These are phyloP conservation scores for Termitomyces sp. DNA, from an alignment of 768 basidiomycete species.

Conservation along the genomic window DNA sequence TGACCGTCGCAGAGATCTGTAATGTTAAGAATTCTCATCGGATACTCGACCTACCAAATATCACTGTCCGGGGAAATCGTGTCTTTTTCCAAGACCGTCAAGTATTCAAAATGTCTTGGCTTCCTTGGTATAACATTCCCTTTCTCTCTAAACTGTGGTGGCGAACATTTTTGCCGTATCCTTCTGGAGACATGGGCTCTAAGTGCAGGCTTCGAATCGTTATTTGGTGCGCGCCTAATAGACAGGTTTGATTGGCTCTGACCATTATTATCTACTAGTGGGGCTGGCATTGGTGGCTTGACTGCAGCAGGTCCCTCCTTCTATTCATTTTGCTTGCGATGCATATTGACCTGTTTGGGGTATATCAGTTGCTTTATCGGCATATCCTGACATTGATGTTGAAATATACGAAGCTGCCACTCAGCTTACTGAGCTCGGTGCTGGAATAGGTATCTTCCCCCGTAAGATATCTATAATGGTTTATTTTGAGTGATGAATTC, in stretches of 20 bases:
- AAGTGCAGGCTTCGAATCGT: slow-evolving; percentile 40
- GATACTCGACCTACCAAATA: slow-evolving; percentile 20
- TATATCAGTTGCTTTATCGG: slow-evolving; percentile 33
- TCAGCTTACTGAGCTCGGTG: slow-evolving; percentile 50
- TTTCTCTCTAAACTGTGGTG: slow-evolving; percentile 9
- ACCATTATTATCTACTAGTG: slow-evolving; percentile 29
- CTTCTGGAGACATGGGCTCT: slow-evolving; percentile 19
- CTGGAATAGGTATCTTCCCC: slow-evolving; percentile 52
- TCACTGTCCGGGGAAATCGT: slow-evolving; percentile 42
- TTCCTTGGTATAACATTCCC: slow-evolving; percentile 13
- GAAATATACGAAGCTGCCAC: slow-evolving; percentile 50
- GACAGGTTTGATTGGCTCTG: slow-evolving; percentile 11
- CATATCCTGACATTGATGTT: slow-evolving; percentile 48
- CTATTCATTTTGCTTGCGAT: background rate
- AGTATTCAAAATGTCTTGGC: slow-evolving; percentile 30
- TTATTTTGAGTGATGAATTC: background rate
- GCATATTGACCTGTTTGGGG: slow-evolving; percentile 5
- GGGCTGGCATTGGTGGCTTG: slow-evolving; percentile 47
- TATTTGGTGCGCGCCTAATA: slow-evolving; percentile 38
- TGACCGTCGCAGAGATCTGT: slow-evolving; percentile 23
- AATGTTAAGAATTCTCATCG: slow-evolving; percentile 36
- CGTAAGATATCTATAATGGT: slow-evolving; percentile 27
- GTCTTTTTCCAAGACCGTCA: slow-evolving; percentile 23
- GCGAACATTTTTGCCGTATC: slow-evolving; percentile 5
- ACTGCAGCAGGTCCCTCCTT: slow-evolving; percentile 31